Percentiles rank a stretch among this genome's conserved stretches.
These are phyloP conservation scores for Apophysomyces elegans DNA, from an alignment of 371 early-diverging fungal genomes.

Conservation along the genomic window DNA sequence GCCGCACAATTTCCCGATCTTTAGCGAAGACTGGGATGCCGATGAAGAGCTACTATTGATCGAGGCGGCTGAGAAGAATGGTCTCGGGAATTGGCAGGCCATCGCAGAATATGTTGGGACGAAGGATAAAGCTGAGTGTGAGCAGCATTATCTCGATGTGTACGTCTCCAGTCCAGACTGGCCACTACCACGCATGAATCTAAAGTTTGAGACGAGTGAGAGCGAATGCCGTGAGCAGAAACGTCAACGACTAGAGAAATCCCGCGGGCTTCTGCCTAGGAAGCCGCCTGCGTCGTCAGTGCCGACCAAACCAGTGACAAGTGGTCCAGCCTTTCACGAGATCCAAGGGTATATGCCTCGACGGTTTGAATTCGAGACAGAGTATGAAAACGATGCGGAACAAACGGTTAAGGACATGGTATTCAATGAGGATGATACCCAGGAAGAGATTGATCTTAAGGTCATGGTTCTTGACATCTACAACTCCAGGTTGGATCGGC, in stretches of 20 bases:
- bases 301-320: constrained; percentile 68
- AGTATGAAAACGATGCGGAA: constrained; percentile 97
- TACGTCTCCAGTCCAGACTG: constrained; percentile 78
- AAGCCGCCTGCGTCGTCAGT: constrained; percentile 34
- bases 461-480: constrained; percentile 93
- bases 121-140: constrained; percentile 87
- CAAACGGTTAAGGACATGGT: constrained; percentile 90
- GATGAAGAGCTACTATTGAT: constrained; percentile 97
- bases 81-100: constrained; percentile 98
- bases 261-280: constrained; percentile 37
- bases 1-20: constrained; percentile 86
- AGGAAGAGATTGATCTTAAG: constrained; percentile 90
- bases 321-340: constrained; percentile 94
- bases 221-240: constrained; percentile 46
- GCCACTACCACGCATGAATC: constrained; percentile 77
- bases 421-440: constrained; percentile 86
- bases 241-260: constrained; percentile 47
- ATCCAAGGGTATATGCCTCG: constrained; percentile 98
- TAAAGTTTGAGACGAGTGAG: constrained; percentile 42
- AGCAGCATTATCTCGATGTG: constrained; percentile 88
- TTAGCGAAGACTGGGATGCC: constrained; percentile 91
- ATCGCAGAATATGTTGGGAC: constrained; percentile 93
- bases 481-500: constrained; percentile 83
- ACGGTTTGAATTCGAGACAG: constrained; percentile 97
- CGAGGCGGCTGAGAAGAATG: constrained; percentile 91